Conservation (phyloP, 1,139 yeast species). For the Pneumocystis canis region DNA sequence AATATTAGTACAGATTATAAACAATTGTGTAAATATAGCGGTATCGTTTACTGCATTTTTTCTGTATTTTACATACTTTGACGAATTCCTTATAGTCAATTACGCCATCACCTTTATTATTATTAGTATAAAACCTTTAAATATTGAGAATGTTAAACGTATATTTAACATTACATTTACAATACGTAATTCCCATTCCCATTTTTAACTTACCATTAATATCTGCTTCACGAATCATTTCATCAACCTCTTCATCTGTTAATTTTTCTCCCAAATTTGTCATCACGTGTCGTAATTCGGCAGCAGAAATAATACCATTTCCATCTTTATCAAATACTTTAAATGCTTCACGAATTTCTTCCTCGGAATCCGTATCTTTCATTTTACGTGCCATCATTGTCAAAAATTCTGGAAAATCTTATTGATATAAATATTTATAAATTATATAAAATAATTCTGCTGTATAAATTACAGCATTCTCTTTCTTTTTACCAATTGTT, state of each 20-base stretch:
- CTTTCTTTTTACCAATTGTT: constrained; percentile 34
- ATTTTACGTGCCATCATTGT: constrained; percentile 90
- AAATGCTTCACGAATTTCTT: constrained; percentile 93
- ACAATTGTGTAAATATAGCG: too few relatives aligned
- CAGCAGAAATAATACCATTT: constrained; percentile 90
- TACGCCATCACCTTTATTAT: constrained; percentile 50
- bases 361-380: constrained; percentile 92
- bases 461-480: neutral
- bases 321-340: constrained; percentile 80
- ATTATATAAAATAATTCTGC: neutral
- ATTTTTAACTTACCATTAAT: constrained; percentile 13
- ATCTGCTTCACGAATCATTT: constrained; percentile 92
- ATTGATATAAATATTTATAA: neutral
- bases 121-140: too few relatives aligned
- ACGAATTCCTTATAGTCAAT: constrained; percentile 93
- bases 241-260: constrained; percentile 90
- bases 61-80: constrained; percentile 23
- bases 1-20: too few relatives aligned
- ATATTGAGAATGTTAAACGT: too few relatives aligned
- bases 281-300: constrained; percentile 89
- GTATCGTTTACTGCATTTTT: neutral
- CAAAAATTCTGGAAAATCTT: constrained; percentile 33
- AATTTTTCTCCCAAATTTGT: constrained; percentile 94
- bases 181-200: too few relatives aligned
- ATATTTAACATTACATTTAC: too few relatives aligned